phyloP scores from a whole-genome alignment of 495 filamentous ascomycete genomes.

The Neurospora sp. region DNA sequence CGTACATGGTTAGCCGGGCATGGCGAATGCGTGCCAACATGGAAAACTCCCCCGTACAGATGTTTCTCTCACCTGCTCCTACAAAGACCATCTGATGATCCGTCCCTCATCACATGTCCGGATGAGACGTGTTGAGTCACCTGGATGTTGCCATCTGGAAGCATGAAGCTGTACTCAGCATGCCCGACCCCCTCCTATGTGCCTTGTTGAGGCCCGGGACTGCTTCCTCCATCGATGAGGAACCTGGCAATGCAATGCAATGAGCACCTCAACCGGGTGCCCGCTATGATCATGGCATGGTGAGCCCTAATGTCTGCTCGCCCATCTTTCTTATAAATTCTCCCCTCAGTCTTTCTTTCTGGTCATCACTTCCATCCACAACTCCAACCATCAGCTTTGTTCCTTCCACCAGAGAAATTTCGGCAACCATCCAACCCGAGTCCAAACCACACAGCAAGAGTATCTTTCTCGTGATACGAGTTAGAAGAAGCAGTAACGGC shows the following conservation, averaged over 20 bases:
- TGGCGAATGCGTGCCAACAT: neutral
- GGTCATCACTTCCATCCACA: neutral
- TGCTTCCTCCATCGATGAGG: neutral
- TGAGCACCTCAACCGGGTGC: neutral
- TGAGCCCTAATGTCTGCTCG: neutral
- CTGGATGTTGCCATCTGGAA: neutral
- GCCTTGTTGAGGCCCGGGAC: neutral
- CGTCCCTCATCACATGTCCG: neutral
- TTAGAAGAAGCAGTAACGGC: neutral
- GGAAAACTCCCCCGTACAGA: neutral
- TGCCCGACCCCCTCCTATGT: neutral
- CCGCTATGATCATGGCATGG: neutral
- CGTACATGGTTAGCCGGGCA: neutral
- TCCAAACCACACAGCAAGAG: neutral
- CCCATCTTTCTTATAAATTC: neutral
- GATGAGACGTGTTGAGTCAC: neutral
- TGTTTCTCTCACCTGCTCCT: neutral
- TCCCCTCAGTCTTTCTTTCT: neutral
- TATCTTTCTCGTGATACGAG: neutral
- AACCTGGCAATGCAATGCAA: neutral
- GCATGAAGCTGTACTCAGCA: neutral
- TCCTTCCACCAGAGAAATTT: neutral
- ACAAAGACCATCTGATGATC: neutral
- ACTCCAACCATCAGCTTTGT: neutral
- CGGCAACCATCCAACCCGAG: neutral